A percentile compares a stretch with the other conserved stretches of the same genome.
Conservation (phyloP, 2,329 filamentous ascomycete genomes). For the Colletotrichum sp. region DNA sequence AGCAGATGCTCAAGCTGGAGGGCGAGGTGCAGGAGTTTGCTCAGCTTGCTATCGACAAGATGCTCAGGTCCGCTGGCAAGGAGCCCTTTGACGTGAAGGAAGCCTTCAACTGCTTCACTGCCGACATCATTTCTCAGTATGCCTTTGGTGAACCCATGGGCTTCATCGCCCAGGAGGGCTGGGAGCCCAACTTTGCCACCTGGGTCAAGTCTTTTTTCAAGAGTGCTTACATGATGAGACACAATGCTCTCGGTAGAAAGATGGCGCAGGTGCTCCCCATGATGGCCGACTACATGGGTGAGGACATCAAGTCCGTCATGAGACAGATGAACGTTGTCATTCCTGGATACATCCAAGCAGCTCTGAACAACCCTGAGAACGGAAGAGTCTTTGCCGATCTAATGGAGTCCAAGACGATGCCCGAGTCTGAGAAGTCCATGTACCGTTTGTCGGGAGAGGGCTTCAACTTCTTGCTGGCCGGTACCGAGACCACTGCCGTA, state of each 20-base stretch:
- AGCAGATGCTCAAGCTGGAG: slow-evolving; percentile 19
- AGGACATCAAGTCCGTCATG: slow-evolving; percentile 29
- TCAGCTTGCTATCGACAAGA: slow-evolving; percentile 12
- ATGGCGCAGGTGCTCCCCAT: slow-evolving; percentile 27
- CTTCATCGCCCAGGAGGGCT: slow-evolving; percentile 33
- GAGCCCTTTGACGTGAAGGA: slow-evolving; percentile 36
- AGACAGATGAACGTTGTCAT: slow-evolving; percentile 30
- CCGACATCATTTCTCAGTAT: slow-evolving; percentile 43
- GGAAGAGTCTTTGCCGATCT: slow-evolving; percentile 31
- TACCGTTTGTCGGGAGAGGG: slow-evolving; percentile 16
- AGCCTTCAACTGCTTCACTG: slow-evolving; percentile 42
- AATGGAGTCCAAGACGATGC: slow-evolving; percentile 24
- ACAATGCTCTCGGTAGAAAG: slow-evolving; percentile 31
- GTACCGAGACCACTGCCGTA: slow-evolving; percentile 53
- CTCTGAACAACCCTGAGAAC: slow-evolving; percentile 26
- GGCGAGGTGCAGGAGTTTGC: slow-evolving; percentile 16
- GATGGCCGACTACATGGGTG: slow-evolving; percentile 26
- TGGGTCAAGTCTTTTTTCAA: slow-evolving; percentile 36
- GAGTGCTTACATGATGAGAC: slow-evolving; percentile 37
- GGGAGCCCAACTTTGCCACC: slow-evolving; percentile 38
- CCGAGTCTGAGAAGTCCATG: slow-evolving; percentile 16
- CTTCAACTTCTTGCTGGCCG: slow-evolving; percentile 53
- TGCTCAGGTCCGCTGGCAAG: slow-evolving; percentile 25
- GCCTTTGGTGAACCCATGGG: slow-evolving; percentile 39
- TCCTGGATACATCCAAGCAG: slow-evolving; percentile 26